Evolutionary conservation across 2,329 filamentous ascomycete genomes (phyloP), one percentile per base, ranked within the genome.

Genomic region (Neodidymelliopsis sp.): DNA sequence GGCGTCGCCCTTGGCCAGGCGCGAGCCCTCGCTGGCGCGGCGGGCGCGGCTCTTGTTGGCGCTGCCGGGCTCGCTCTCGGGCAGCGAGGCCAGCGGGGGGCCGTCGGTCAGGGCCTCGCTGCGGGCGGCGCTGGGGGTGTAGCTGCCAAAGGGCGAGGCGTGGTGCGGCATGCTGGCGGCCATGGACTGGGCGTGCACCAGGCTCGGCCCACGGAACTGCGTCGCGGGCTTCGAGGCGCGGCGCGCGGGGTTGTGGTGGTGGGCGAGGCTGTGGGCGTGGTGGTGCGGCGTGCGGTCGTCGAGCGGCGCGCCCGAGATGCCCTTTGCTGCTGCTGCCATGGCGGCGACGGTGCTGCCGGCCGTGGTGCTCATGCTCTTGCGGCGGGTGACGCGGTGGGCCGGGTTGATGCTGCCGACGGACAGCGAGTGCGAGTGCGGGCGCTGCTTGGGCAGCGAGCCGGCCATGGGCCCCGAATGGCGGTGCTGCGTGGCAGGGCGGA

Each of bases 341-440:
- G 89, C 90, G 13, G 89, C 87, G 34, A 88, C 84, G 74, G 89
- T 92, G 72, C 84, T 81, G 36, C 81, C 82, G 35, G 87, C 84
- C 57, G 85, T 88, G 53, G 90, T 91, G 70, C 84, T 86, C 70
- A 96, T 91, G 76, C 92, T 97, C 83, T 97, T 97, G 65, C 94
- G 86, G 67, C 93, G 90, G 63, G 90, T 91, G 61, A 97, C 85
- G 63, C 94, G 89, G 74, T 96, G 89, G 72, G 85, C 87, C 63
- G 86, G 78, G 77, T 92, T 93, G 68, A 92, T 83, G 49, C 88
- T 85, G 62, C 85, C 85, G 51, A 88, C 83, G 46, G 92, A 88
- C 62, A 91, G 80, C 49, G 90, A 93, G 74, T 94, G 88, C 38
- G 90, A 90, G 77, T 91, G 90, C 63, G 85, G 86, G 68, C 91